Conservation (phyloP, 192 early-diverging fungal genomes). For the Coemansia sp. region DNA sequence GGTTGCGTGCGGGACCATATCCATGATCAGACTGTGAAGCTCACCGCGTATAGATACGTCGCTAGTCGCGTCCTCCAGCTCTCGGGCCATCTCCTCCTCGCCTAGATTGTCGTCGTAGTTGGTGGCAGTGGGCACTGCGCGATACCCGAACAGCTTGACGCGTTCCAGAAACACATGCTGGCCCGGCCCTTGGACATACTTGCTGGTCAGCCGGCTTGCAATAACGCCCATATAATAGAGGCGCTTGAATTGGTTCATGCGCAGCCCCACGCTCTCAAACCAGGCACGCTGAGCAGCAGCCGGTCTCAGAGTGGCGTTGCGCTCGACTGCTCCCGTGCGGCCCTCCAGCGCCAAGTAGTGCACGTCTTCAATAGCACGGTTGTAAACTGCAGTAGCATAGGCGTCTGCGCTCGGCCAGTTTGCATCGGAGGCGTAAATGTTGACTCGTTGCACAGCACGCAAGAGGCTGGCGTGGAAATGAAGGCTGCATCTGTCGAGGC, state of each 20-base stretch:
- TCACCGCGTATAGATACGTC: conserved; percentile 33
- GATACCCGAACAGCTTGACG: conserved; percentile 11
- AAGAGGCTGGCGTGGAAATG: conserved; percentile 43
- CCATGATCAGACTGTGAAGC: conserved; percentile 33
- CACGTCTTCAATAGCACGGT: conserved; percentile 37
- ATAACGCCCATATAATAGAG: conserved; percentile 28
- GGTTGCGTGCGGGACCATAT: conserved; percentile 23
- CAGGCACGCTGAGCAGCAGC: not conserved
- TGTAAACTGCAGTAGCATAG: conserved; percentile 43
- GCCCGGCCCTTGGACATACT: conserved; percentile 26
- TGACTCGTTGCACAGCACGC: conserved; percentile 19
- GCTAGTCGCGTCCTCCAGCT: conserved; percentile 12
- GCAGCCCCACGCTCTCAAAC: conserved; percentile 9
- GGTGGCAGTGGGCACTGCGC: conserved; percentile 29
- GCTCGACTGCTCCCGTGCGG: not conserved
- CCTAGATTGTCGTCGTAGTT: conserved; percentile 20
- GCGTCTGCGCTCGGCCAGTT: conserved; percentile 37
- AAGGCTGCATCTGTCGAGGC: conserved; percentile 9
- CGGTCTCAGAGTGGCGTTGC: not conserved
- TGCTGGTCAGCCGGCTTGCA: conserved; percentile 18
- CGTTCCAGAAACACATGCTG: conserved; percentile 25
- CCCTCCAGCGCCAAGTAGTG: conserved; percentile 34
- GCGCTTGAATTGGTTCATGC: conserved; percentile 21
- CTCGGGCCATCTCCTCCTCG: conserved; percentile 28
- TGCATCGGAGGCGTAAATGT: conserved; percentile 21